Evolutionary conservation across 2,329 filamentous ascomycete species (phyloP).

Genomic region (Trichothecium sympodiale): DNA sequence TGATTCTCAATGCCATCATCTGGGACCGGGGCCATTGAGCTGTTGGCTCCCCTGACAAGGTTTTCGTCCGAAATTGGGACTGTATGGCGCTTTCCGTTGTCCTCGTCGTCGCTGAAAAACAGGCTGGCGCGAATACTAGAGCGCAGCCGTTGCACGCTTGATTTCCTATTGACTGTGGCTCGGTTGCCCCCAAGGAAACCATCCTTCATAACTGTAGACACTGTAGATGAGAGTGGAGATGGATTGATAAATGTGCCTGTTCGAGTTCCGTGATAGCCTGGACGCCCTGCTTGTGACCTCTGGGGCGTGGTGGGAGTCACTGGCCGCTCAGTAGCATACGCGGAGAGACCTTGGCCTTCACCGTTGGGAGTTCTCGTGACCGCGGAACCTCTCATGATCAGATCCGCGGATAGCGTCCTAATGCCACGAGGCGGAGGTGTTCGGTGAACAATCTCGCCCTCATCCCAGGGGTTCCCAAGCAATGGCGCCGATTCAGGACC

Average conservation of each 20-base stretch:
- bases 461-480: constrained; percentile 27
- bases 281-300: constrained; percentile 10
- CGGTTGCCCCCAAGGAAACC: constrained; percentile 37
- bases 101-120: constrained; percentile 36
- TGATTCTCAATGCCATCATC: constrained; percentile 2
- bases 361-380: constrained; percentile 18
- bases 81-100: constrained; percentile 9
- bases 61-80: constrained; percentile 15
- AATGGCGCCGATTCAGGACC: constrained; percentile 22
- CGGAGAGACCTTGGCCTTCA: constrained; percentile 13
- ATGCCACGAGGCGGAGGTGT: constrained; percentile 21
- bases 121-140: constrained; percentile 42
- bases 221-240: constrained; percentile 47
- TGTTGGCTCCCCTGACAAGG: constrained; percentile 6
- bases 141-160: constrained; percentile 34
- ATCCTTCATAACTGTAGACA: constrained; percentile 46
- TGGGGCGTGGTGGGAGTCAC: constrained; percentile 14
- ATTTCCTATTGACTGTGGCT: constrained; percentile 24
- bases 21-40: not conserved
- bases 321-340: constrained; percentile 13
- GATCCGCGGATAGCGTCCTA: constrained; percentile 25
- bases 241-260: constrained; percentile 44
- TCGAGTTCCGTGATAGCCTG: constrained; percentile 18
- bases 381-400: constrained; percentile 15
- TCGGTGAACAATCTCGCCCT: constrained; percentile 5